phyloP scores from a whole-genome alignment of 805 yeast genomes.

The Yamadazyma laniorum region DNA sequence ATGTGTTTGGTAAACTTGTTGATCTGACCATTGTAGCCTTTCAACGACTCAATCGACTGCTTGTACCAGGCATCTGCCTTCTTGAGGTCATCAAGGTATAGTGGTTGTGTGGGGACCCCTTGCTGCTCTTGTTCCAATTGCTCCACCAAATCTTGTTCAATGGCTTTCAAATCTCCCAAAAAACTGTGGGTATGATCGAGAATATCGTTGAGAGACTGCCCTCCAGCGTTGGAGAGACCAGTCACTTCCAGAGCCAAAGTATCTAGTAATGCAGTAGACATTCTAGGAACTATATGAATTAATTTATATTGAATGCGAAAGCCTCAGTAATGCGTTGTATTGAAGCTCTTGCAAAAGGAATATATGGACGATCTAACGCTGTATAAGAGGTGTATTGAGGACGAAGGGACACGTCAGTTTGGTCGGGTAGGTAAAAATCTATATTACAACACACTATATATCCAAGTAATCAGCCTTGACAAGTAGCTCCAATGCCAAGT shows the following conservation, averaged over 20 bases:
- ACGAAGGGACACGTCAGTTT: no score
- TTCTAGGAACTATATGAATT: no score
- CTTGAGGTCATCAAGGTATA: constrained; percentile 12
- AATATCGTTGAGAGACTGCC: background rate
- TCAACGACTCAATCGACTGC: constrained; percentile 29
- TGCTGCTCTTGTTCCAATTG: constrained; percentile 3
- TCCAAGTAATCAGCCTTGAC: constrained; percentile 92
- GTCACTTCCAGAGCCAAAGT: constrained; percentile 4
- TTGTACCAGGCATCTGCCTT: constrained; percentile 32
- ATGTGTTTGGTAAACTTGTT: constrained; percentile 35
- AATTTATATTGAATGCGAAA: no score
- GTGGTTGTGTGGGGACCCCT: background rate
- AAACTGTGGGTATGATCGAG: background rate
- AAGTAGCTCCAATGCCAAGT: constrained; percentile 83
- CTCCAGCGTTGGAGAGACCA: constrained; percentile 3
- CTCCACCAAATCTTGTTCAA: constrained; percentile 4
- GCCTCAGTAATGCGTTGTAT: no score
- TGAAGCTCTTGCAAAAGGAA: no score
- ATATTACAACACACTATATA: no score
- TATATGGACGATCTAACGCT: no score
- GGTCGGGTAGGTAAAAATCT: no score
- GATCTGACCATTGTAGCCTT: constrained; percentile 34
- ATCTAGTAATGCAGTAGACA: constrained; percentile 7
- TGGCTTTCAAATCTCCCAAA: constrained; percentile 2
- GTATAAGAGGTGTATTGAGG: no score